These are phyloP conservation scores for Colletotrichum higginsianum DNA, from an alignment of 2,329 filamentous ascomycete genomes.

Conservation along the genomic window DNA sequence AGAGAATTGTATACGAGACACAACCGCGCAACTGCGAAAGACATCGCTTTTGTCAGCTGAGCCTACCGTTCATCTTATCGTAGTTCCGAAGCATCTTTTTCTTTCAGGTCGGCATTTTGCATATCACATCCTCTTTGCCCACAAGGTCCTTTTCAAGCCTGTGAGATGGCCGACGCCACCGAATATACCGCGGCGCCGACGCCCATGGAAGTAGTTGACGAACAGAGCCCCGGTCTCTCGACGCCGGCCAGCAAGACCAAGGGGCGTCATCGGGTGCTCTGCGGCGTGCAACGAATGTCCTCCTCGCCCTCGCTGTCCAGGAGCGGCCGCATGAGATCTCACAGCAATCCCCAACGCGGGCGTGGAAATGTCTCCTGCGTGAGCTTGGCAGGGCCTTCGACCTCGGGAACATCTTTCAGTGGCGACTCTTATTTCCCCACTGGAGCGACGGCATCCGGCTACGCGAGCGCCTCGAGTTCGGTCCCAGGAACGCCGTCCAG, in stretches of 20 bases:
- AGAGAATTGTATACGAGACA: background rate
- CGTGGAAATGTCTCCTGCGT: slow-evolving; percentile 68
- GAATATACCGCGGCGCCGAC: slow-evolving; percentile 23
- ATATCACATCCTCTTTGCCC: background rate
- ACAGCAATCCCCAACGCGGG: slow-evolving; percentile 76
- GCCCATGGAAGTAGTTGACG: slow-evolving; percentile 45
- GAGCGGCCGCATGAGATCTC: slow-evolving; percentile 74
- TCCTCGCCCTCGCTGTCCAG: slow-evolving; percentile 82
- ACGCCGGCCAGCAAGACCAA: slow-evolving; percentile 71
- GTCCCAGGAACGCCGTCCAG: slow-evolving; percentile 56
- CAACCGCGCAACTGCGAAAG: slow-evolving; percentile 15
- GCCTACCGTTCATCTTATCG: background rate
- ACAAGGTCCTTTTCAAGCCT: background rate
- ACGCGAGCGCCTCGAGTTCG: slow-evolving; percentile 54
- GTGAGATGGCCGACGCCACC: slow-evolving; percentile 34
- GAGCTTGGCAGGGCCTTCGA: slow-evolving; percentile 62
- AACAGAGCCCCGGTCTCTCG: slow-evolving; percentile 45
- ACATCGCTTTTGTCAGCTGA: background rate
- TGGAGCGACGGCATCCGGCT: slow-evolving; percentile 49
- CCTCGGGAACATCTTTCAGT: slow-evolving; percentile 50
- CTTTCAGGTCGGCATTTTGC: background rate
- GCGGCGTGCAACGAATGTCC: slow-evolving; percentile 84
- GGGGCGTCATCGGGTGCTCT: slow-evolving; percentile 78
- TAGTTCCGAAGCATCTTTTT: background rate
- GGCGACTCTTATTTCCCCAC: slow-evolving; percentile 46